These are phyloP conservation scores for Cubamyces sp. DNA, from an alignment of 768 basidiomycete genomes.

Conservation along the genomic window DNA sequence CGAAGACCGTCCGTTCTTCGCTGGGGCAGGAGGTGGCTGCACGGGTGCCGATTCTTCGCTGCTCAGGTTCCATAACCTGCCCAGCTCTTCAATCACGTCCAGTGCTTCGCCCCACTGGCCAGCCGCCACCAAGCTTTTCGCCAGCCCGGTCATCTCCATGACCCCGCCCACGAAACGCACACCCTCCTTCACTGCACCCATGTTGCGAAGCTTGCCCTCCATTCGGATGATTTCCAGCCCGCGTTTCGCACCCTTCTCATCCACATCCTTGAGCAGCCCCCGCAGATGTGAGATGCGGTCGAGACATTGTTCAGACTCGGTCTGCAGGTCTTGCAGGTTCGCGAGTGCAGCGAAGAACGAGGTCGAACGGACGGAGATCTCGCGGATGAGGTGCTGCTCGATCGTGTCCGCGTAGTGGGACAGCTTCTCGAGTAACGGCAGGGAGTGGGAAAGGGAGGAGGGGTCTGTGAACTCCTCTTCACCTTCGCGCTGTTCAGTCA, in stretches of 20 bases:
- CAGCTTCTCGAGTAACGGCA: slow-evolving; percentile 84
- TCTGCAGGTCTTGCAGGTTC: slow-evolving; percentile 90
- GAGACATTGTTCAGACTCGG: slow-evolving; percentile 85
- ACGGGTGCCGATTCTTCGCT: neutral
- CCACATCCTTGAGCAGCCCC: slow-evolving; percentile 70
- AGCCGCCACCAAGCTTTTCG: slow-evolving; percentile 72
- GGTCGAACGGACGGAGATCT: slow-evolving; percentile 87
- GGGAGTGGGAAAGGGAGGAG: slow-evolving; percentile 62
- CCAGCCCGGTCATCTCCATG: slow-evolving; percentile 76
- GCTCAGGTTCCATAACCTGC: slow-evolving; percentile 54
- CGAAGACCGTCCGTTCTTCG: slow-evolving; percentile 23
- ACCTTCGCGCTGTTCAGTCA: slow-evolving; percentile 57
- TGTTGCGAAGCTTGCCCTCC: slow-evolving; percentile 61
- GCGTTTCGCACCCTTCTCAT: slow-evolving; percentile 74
- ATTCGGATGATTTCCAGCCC: slow-evolving; percentile 76
- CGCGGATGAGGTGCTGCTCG: slow-evolving; percentile 91
- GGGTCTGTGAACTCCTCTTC: slow-evolving; percentile 52
- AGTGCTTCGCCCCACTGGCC: slow-evolving; percentile 91
- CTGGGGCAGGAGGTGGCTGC: slow-evolving; percentile 4
- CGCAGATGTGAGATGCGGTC: slow-evolving; percentile 75
- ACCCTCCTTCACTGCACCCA: slow-evolving; percentile 63
- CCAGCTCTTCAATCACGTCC: slow-evolving; percentile 69
- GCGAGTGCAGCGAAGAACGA: slow-evolving; percentile 97
- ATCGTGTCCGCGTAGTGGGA: slow-evolving; percentile 92
- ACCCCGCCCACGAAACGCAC: slow-evolving; percentile 69